phyloP scores from a whole-genome alignment of 139 green algal species.

The Closterium sp. region DNA sequence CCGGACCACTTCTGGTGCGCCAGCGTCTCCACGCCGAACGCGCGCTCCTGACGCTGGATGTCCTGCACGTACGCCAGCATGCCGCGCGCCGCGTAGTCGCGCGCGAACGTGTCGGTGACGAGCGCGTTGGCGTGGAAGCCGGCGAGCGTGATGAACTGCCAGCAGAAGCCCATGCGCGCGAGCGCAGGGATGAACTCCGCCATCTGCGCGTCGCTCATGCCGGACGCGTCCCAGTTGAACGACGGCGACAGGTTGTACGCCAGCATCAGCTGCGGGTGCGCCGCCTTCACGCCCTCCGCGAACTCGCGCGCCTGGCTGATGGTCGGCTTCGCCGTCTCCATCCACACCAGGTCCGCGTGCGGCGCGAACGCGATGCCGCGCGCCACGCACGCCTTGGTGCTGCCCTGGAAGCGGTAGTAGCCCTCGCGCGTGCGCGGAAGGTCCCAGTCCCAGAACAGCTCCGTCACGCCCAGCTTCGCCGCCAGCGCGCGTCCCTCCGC shows the following conservation, averaged over 20 bases:
- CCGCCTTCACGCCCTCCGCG: slow-evolving; percentile 72
- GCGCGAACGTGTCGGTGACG: slow-evolving; percentile 36
- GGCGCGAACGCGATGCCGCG: slow-evolving; percentile 81
- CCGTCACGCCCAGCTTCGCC: slow-evolving; percentile 19
- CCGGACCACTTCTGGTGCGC: slow-evolving; percentile 49
- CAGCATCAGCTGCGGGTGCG: slow-evolving; percentile 83
- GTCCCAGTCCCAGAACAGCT: slow-evolving; percentile 46
- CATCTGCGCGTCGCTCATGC: slow-evolving; percentile 66
- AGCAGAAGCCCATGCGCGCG: slow-evolving; percentile 66
- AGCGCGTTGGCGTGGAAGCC: no score
- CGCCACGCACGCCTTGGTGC: no score
- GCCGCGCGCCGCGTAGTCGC: slow-evolving; percentile 38
- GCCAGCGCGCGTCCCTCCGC: slow-evolving; percentile 30
- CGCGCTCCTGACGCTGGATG: slow-evolving; percentile 42
- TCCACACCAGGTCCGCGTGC: slow-evolving; percentile 84
- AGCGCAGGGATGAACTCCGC: slow-evolving; percentile 75
- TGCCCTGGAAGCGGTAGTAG: slow-evolving; percentile 72
- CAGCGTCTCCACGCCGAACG: slow-evolving; percentile 35
- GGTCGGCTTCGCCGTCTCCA: slow-evolving; percentile 79
- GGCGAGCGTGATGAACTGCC: slow-evolving; percentile 81
- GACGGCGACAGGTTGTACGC: slow-evolving; percentile 92
- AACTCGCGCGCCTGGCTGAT: slow-evolving; percentile 71
- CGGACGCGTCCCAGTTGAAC: no score
- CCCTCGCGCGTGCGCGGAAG: slow-evolving; percentile 73
- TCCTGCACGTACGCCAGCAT: slow-evolving; percentile 51